A percentile compares a stretch with the other conserved stretches of the same genome.
Conservation (phyloP, 495 filamentous ascomycete genomes). For the Xanthoparmelia taractica region DNA sequence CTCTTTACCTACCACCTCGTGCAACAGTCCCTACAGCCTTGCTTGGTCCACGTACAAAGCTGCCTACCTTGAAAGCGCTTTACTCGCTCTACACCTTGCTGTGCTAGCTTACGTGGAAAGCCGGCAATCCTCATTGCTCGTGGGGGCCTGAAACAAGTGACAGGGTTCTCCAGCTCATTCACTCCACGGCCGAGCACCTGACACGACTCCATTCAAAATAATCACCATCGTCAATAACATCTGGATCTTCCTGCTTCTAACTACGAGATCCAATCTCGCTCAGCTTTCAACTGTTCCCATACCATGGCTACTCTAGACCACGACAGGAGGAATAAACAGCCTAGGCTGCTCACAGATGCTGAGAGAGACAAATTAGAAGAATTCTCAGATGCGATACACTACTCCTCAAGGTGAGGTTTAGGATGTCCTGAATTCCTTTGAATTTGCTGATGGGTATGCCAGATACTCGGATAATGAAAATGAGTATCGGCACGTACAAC, state of each 20-base stretch:
- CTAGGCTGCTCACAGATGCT: constrained; percentile 67
- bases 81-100: not conserved
- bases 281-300: not conserved
- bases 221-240: not conserved
- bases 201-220: not conserved
- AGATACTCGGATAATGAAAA: constrained; percentile 84
- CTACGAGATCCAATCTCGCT: not conserved
- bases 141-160: not conserved
- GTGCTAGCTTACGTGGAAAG: not conserved
- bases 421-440: not conserved
- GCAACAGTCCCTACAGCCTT: not conserved
- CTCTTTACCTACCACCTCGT: not conserved
- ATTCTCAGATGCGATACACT: constrained; percentile 87
- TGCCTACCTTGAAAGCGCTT: not conserved
- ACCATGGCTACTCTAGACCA: constrained; percentile 50
- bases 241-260: not conserved
- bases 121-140: not conserved
- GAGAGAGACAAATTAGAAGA: constrained; percentile 82
- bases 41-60: not conserved
- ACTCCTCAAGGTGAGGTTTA: constrained; percentile 71
- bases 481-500: constrained; percentile 93
- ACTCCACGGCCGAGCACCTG: not conserved
- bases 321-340: constrained; percentile 80
- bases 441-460: constrained; percentile 9
- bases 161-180: not conserved